A percentile compares a stretch with the other conserved stretches of the same genome.
Evolutionary conservation across 1,284 basidiomycete genomes (phyloP).

Genomic region (Omphalotus olearius): DNA sequence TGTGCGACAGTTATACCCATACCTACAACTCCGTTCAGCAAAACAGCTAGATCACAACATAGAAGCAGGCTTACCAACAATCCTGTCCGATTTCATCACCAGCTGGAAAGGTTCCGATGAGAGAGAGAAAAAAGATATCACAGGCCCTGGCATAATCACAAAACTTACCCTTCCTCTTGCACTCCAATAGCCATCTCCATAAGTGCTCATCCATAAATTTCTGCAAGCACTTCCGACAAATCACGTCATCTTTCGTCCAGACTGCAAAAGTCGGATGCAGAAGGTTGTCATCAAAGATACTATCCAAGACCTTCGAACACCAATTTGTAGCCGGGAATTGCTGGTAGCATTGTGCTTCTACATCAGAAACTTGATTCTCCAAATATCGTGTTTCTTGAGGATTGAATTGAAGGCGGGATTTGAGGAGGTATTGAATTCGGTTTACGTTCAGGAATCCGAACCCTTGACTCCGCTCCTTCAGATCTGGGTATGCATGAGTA

Average conservation of each 20-base stretch:
- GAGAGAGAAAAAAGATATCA: background rate
- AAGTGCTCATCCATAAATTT: conserved; percentile 24
- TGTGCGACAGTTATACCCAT: conserved; percentile 28
- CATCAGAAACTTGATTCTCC: background rate
- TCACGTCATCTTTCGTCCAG: conserved; percentile 28
- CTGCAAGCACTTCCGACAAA: conserved; percentile 28
- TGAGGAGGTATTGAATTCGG: background rate
- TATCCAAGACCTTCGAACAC: conserved; percentile 18
- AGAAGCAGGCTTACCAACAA: conserved; percentile 9
- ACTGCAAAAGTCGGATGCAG: conserved; percentile 10
- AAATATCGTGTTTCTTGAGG: background rate
- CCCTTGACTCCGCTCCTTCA: background rate
- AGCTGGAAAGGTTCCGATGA: background rate
- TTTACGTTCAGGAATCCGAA: background rate
- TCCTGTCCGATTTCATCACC: conserved; percentile 4
- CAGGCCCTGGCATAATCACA: background rate
- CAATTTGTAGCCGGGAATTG: conserved; percentile 3
- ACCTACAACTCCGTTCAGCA: conserved; percentile 19
- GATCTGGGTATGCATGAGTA: background rate
- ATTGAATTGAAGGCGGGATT: background rate
- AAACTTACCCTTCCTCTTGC: background rate
- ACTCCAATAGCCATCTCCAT: conserved; percentile 27
- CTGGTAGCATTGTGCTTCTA: background rate
- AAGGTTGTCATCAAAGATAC: conserved; percentile 22
- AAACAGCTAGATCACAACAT: background rate